A percentile compares a stretch with the other conserved stretches of the same genome.
Conservation (phyloP, 1,284 basidiomycete species). For the Pascua sp. region DNA sequence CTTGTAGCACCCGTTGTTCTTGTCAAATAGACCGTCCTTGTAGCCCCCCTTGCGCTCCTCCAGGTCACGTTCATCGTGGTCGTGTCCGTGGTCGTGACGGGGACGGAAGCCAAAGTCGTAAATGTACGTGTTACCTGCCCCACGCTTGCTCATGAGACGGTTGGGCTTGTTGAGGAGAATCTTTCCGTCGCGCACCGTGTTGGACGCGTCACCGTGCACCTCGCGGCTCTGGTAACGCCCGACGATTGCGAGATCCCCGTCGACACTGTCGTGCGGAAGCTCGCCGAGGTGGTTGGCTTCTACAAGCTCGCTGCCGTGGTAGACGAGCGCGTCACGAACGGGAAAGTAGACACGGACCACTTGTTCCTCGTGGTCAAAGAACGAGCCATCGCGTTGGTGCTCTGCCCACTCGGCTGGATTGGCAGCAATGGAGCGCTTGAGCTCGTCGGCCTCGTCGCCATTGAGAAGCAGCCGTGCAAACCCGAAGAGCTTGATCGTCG, state of each 20-base stretch:
- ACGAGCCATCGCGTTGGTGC: not conserved
- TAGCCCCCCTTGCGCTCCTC: not conserved
- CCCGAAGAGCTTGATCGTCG: conserved; percentile 1
- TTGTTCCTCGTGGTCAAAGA: not conserved
- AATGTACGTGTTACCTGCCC: not conserved
- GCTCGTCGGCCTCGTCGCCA: not conserved
- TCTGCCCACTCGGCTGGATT: not conserved
- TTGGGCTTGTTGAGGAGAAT: not conserved
- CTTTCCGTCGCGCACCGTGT: conserved; percentile 1
- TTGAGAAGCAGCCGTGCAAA: not conserved
- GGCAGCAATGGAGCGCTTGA: not conserved
- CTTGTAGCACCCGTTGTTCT: too few species aligned
- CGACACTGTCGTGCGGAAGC: not conserved
- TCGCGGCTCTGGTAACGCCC: not conserved
- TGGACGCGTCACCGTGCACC: conserved; percentile 1
- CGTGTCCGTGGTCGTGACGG: not conserved
- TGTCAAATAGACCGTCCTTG: too few species aligned
- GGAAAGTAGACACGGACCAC: conserved; percentile 7
- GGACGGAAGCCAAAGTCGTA: conserved; percentile 1
- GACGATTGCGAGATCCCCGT: not conserved
- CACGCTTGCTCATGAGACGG: not conserved
- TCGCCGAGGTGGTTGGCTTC: conserved; percentile 2
- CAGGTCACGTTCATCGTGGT: not conserved
- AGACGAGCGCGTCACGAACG: conserved; percentile 1
- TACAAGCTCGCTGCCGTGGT: not conserved